These are phyloP conservation scores for Alectoria sarmentosa DNA, from an alignment of 495 filamentous ascomycete species.

Conservation along the genomic window DNA sequence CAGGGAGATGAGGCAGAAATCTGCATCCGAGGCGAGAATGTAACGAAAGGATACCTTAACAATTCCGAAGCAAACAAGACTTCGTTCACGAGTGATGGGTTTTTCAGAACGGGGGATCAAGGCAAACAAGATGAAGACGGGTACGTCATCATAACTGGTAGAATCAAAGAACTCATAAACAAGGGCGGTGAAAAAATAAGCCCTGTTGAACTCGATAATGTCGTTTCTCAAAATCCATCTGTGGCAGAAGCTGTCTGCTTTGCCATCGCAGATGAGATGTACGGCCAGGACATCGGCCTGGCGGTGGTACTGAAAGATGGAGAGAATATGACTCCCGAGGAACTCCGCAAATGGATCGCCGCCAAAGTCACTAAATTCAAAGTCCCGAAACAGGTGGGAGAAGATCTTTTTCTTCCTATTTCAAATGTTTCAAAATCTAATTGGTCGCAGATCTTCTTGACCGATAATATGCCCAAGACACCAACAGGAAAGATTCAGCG, in stretches of 20 bases:
- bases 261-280: conserved; percentile 51
- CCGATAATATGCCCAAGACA: conserved; percentile 76
- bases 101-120: conserved; percentile 81
- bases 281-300: conserved; percentile 74
- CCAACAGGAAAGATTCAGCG: conserved; percentile 86
- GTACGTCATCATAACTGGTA: conserved; percentile 68
- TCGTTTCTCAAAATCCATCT: conserved; percentile 57
- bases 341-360: conserved; percentile 58
- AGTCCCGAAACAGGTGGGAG: conserved; percentile 68
- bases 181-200: conserved; percentile 79
- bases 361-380: conserved; percentile 73
- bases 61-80: conserved; percentile 63
- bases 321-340: conserved; percentile 42
- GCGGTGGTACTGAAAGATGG: conserved; percentile 68
- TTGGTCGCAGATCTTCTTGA: conserved; percentile 58
- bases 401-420: conserved; percentile 4
- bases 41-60: conserved; percentile 77
- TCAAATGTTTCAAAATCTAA: not conserved
- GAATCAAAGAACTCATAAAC: conserved; percentile 82
- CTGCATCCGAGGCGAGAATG: conserved; percentile 69
- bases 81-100: conserved; percentile 62
- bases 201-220: conserved; percentile 79
- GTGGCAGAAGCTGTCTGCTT: conserved; percentile 76
- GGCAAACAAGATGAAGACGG: conserved; percentile 66
- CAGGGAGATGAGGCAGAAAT: conserved; percentile 68